Evolutionary conservation across 106 monocot species (phyloP), one percentile per base, ranked within the genome.

Genomic region (Apostasia shenzhenica): DNA sequence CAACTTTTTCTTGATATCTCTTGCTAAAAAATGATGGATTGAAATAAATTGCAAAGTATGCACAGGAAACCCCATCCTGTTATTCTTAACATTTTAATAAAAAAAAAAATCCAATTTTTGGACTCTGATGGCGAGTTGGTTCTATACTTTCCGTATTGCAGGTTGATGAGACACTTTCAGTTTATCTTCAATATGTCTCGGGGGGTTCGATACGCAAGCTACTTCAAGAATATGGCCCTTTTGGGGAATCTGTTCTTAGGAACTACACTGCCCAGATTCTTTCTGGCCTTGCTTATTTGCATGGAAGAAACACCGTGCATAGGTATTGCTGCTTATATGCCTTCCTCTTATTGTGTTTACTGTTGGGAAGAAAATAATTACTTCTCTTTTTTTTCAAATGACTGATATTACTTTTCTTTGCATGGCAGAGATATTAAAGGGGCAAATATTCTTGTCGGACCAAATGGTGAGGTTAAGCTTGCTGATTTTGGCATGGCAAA

Each of bases 401-500:
- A 54, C 41, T 48, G 13, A 5, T 46, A 9, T 14, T 9, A 54
- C 14, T 8, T 46, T 39, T 47, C 6, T 66, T 65, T 52, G 45
- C 45, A 11, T 69, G 11, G 41, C 73, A 94, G 94, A 76, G 94
- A 94, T 78, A 83, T 94, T 48, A 94, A 94, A 83, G 91, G 94
- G 43, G 94, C 91, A 62, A 91, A 94, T 42, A 91, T 94, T 85
- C 90, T 94, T 70, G 94, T 94, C 2, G 94, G 73, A 63, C 76
- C 94, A 51, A 85, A 83, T 62, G 94, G 94, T 38, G 81, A 88
- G 67, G 61, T 94, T 62, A 94, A 94, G 67, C 84, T 94, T 67
- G 94, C 94, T 60, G 94, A 94, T 75, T 94, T 94, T 73, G 94
- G 94, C 76, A 91, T 94, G 94, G 90, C 94, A 60, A 94, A 91